Base-by-base conservation (phyloP, 169 alveolate species). In the Plasmodium fragile region DNA sequence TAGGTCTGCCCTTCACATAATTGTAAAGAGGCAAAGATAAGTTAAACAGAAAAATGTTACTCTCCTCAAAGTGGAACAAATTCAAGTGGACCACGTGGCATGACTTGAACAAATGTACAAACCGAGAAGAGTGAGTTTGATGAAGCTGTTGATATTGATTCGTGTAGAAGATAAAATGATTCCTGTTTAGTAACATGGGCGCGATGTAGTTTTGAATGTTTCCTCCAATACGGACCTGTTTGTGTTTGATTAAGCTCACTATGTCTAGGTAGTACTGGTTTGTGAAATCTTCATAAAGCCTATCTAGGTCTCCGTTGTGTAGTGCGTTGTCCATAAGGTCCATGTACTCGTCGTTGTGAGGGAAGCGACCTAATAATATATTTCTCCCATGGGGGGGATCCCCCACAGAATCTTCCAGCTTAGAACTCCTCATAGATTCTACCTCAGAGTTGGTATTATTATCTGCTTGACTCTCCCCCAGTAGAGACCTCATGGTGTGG, bases 171-270 rank as follows among this genome's bases (percentile, higher is more conserved):
- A 85, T 5, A 18, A 73, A 85, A 30, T 85, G 78, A 7, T 85
- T 85, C 30, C 22, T 73, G 5, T 85, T 53, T 53, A 73, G 25
- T 30, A 85, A 13, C n/a, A 53, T 52, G 8, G 93, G 41, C 0
- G 43, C 30, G 10, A 75, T n/a, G 65, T 52, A 85, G 69, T 85
- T 85, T 4, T 85, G 32, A 16, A 85, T 73, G 65, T 85, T 85
- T 18, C 81, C 93, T 73, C 65, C 93, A 28, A 75, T 52, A 3
- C 4, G 2, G 6, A 73, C 45, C 16, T 85, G 81, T 36, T 34
- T 73, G 79, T 85, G 85, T 30, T 75, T 85, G 10, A 85, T 73
- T 16, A 85, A 55, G 45, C 43, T 75, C 5, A 85, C 45, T 16
- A 85, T 85, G 1, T 85, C 73, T 49, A 85, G 28, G 43, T 85